phyloP scores from a whole-genome alignment of 352 stramenopile genomes.

The Sclerospora graminicola region DNA sequence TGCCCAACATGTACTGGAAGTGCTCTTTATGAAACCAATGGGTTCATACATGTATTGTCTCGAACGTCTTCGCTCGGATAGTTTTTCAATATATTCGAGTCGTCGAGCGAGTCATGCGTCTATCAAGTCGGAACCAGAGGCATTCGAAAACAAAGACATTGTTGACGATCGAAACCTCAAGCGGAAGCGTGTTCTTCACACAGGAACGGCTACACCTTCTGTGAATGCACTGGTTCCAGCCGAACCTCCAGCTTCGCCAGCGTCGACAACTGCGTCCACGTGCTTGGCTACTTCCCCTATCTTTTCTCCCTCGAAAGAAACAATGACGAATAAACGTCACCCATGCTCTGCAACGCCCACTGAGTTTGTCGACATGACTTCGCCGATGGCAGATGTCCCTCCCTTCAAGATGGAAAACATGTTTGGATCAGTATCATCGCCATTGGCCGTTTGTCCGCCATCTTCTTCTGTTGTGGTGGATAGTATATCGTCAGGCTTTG shows the following conservation, averaged over 20 bases:
- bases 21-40: slow-evolving; percentile 80
- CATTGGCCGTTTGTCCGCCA: slow-evolving; percentile 17
- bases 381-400: slow-evolving; percentile 17
- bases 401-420: slow-evolving; percentile 32
- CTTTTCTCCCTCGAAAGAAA: slow-evolving; percentile 32
- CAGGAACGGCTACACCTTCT: slow-evolving; percentile 10
- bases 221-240: slow-evolving; percentile 15
- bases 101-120: slow-evolving; percentile 52
- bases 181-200: slow-evolving; percentile 35
- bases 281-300: slow-evolving; percentile 25
- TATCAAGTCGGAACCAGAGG: slow-evolving; percentile 43
- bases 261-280: slow-evolving; percentile 21
- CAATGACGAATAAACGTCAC: slow-evolving; percentile 11
- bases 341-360: slow-evolving; percentile 9
- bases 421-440: slow-evolving; percentile 17
- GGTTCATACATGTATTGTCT: slow-evolving; percentile 75
- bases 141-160: slow-evolving; percentile 35
- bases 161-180: slow-evolving; percentile 39
- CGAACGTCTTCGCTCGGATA: slow-evolving; percentile 61
- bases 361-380: slow-evolving; percentile 25
- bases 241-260: slow-evolving; percentile 21
- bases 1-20: slow-evolving; percentile 65
- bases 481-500: slow-evolving; percentile 24
- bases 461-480: slow-evolving; percentile 23
- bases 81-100: slow-evolving; percentile 75